Evolutionary conservation across 2,329 filamentous ascomycete genomes (phyloP).

Genomic region (Fusarium coffeatum): DNA sequence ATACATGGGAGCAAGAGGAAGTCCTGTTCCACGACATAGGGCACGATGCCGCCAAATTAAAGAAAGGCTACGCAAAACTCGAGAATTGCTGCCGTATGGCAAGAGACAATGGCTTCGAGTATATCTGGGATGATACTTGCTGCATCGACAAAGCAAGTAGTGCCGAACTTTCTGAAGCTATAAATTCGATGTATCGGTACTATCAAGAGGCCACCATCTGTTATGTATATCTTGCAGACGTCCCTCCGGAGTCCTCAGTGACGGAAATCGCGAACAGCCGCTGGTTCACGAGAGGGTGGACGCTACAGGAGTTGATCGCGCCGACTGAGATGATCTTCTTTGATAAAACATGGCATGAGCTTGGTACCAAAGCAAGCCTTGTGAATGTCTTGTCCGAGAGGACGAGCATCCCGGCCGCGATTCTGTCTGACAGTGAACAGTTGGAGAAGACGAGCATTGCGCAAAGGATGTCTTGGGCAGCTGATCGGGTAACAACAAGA

Average conservation of each 20-base stretch:
- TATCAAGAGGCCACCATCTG: constrained; percentile 22
- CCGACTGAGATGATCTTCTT: constrained; percentile 4
- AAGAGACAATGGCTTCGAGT: constrained; percentile 1
- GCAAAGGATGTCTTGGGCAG: constrained; percentile 23
- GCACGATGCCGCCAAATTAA: background rate
- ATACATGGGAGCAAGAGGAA: constrained; percentile 21
- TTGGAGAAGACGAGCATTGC: background rate
- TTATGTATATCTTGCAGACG: constrained; percentile 29
- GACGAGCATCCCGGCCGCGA: background rate
- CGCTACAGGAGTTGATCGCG: constrained; percentile 9
- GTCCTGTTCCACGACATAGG: constrained; percentile 17
- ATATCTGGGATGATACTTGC: constrained; percentile 38
- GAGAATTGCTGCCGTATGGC: constrained; percentile 17
- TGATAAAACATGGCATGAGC: background rate
- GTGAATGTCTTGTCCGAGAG: background rate
- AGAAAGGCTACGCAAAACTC: constrained; percentile 27
- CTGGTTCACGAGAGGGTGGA: constrained; percentile 31
- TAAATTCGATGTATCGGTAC: constrained; percentile 41
- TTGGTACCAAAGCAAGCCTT: background rate
- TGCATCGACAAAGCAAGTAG: constrained; percentile 41
- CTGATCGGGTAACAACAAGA: background rate
- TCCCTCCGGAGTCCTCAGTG: fast-evolving
- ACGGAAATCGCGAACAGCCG: background rate
- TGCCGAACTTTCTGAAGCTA: constrained; percentile 30
- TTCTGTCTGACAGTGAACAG: background rate